Conservation (phyloP, 1,284 basidiomycete genomes). For the Ceratobasidium sp. region DNA sequence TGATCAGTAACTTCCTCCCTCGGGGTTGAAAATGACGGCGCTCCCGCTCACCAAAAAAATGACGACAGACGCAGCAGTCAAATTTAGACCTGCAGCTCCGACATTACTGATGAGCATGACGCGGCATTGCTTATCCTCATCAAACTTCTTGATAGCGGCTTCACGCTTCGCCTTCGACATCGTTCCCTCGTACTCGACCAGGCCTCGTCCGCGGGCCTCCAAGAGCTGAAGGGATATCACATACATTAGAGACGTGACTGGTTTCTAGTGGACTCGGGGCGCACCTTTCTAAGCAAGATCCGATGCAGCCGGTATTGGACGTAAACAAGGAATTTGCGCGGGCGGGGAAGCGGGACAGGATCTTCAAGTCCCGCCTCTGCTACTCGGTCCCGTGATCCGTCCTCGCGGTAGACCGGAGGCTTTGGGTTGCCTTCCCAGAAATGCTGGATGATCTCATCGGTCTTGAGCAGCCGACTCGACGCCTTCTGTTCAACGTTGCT, state of each 20-base stretch:
- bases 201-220: neutral
- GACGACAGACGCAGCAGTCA: slow-evolving; percentile 26
- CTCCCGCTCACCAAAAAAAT: slow-evolving; percentile 12
- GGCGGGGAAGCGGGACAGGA: neutral
- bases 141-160: slow-evolving; percentile 10
- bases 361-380: neutral
- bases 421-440: neutral
- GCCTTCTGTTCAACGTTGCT: slow-evolving; percentile 7
- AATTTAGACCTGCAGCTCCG: slow-evolving; percentile 20
- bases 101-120: slow-evolving; percentile 37
- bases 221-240: too few species aligned
- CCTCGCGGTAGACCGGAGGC: slow-evolving; percentile 13
- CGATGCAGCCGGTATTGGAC: slow-evolving; percentile 1
- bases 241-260: too few species aligned
- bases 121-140: neutral
- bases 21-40: too few species aligned
- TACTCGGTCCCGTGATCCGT: neutral
- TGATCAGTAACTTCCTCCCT: too few species aligned
- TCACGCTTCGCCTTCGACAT: slow-evolving; percentile 7
- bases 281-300: neutral
- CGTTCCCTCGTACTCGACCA: slow-evolving; percentile 17
- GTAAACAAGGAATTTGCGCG: slow-evolving; percentile 15
- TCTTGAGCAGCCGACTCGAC: neutral
- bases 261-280: too few species aligned
- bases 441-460: slow-evolving; percentile 1